Evolutionary conservation across 1,139 yeast genomes (phyloP).

Genomic region (Pichia sp.): DNA sequence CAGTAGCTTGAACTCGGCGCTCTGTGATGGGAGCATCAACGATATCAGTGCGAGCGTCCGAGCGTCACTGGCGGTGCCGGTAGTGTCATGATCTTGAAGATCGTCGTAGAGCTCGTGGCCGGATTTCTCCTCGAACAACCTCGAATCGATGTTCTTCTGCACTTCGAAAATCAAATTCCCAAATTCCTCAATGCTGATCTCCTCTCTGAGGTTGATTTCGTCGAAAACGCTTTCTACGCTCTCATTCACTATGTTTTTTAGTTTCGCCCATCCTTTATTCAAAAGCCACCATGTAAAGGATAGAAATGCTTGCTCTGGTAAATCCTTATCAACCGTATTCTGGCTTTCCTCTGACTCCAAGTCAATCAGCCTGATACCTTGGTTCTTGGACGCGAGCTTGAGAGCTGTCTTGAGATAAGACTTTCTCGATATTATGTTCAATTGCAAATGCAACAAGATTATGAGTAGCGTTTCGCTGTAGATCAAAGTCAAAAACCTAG

Average conservation of each 20-base stretch:
- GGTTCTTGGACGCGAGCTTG: conserved; percentile 47
- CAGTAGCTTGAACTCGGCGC: conserved; percentile 33
- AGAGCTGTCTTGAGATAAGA: conserved; percentile 80
- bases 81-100: not conserved
- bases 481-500: conserved; percentile 67
- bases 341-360: conserved; percentile 16
- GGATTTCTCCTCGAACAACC: conserved; percentile 7
- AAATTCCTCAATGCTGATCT: conserved; percentile 59
- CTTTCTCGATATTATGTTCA: conserved; percentile 82
- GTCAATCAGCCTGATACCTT: conserved; percentile 25
- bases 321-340: conserved; percentile 33
- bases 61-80: not conserved
- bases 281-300: conserved; percentile 93
- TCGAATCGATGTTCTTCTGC: conserved; percentile 34
- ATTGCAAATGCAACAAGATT: conserved; percentile 75
- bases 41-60: conserved; percentile 16
- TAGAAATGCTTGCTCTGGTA: conserved; percentile 76
- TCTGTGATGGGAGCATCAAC: conserved; percentile 37
- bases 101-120: conserved; percentile 1
- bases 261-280: conserved; percentile 73
- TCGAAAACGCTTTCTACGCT: conserved; percentile 61
- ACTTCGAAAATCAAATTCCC: conserved; percentile 41
- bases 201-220: conserved; percentile 66
- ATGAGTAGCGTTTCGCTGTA: conserved; percentile 68
- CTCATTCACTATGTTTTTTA: conserved; percentile 50